Base-by-base conservation (phyloP, 2,329 filamentous ascomycete genomes). In the Dryadomyces quercus-mongolicae region DNA sequence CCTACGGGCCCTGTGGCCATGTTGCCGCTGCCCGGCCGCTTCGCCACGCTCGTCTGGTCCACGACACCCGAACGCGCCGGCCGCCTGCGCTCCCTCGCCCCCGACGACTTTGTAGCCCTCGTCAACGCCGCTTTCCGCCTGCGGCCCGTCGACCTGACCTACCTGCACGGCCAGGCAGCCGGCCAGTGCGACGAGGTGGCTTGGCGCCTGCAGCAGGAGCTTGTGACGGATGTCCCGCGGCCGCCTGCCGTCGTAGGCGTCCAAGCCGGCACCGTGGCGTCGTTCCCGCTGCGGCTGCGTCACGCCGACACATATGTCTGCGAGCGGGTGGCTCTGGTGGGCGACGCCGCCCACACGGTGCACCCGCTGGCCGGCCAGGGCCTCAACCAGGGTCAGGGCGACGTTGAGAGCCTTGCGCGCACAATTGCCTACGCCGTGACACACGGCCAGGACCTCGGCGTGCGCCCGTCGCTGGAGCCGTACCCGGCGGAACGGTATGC, bases 291-390 rank as follows among this genome's bases (percentile, higher is more conserved):
- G 18, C 88, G 86, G 64, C 77, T 97, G 73, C 84, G 91, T 31
- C 93, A 98, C 66, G 91, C 92, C n/a, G 88, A 94, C 64, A 89
- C 88, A 1, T 98, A 98, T 66, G 86, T 88, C 45, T 86, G 84
- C 43, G 89, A 95, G 63, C 85, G 93, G n/a, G 75, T 96, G 9
- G 93, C 91, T 1, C 79, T 98, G 1, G 82, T 98, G 40, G 93
- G 93, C 57, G 93, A 98, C 60, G 93, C 93, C 1, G 93, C 93
- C 8, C 93, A 98, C 67, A 95, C 91, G 1, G 84, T 95, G 60
- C 93, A 98, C 67, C 93, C 93, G 0, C 82, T 98, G 4, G 93
- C 89, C 1, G 93, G 93, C 1, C 93, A 97, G 68, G 93, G 93
- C 1, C 75, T 98, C 15, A 98, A 98, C 65, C 86, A 94, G 62